phyloP scores from a whole-genome alignment of 345 rosid species.

The Arabidopsis thaliana region TAIR10.1 NC_003071.7:12054001-12054500 shows the following conservation, averaged over 20 bases:
- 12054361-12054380: conserved; percentile 4
- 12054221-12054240: neutral
- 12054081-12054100: neutral
- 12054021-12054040: conserved; percentile 6
- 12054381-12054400: conserved; percentile 3
- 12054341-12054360: conserved; percentile 14
- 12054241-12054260: neutral
- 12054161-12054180: conserved; percentile 17
- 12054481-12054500: too few relatives aligned
- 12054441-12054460: neutral
- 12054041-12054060: conserved; percentile 22
- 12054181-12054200: neutral
- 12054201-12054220: neutral
- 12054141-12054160: conserved; percentile 28
- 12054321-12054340: conserved; percentile 10
- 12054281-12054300: conserved; percentile 19
- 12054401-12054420: neutral
- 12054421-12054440: neutral
- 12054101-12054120: conserved; percentile 18
- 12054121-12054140: conserved; percentile 1
- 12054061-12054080: neutral
- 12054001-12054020: neutral
- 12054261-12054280: neutral
- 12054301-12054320: conserved; percentile 19
- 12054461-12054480: too few relatives aligned